These are phyloP conservation scores for Jaltomata sinuosa DNA, from an alignment of 257 asterid genomes.

Conservation along the genomic window DNA sequence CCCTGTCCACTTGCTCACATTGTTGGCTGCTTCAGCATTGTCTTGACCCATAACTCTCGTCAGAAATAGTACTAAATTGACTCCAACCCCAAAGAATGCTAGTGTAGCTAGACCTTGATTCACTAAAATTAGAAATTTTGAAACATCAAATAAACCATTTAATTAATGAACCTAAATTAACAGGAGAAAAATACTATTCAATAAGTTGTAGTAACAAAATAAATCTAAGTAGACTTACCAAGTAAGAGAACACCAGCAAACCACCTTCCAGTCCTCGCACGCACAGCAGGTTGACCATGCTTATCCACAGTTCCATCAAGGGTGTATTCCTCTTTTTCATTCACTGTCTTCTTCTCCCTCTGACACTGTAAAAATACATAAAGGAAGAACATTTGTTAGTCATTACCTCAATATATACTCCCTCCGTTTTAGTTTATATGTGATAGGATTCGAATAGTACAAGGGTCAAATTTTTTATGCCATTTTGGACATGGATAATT, in stretches of 20 bases:
- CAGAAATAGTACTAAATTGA: constrained; percentile 65
- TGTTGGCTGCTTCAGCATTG: constrained; percentile 92
- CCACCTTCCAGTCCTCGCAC: constrained; percentile 73
- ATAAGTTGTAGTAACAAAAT: background rate
- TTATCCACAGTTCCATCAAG: constrained; percentile 67
- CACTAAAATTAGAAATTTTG: constrained; percentile 19
- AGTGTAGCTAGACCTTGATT: constrained; percentile 93
- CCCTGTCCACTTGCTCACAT: constrained; percentile 93
- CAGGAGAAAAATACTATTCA: background rate
- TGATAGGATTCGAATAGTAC: background rate
- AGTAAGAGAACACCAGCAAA: constrained; percentile 64
- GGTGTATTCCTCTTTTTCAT: constrained; percentile 43
- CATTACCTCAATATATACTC: too few relatives aligned
- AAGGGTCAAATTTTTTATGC: background rate
- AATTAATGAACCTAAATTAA: background rate
- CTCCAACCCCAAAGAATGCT: constrained; percentile 93
- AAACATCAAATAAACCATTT: background rate
- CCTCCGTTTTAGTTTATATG: background rate
- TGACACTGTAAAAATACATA: background rate
- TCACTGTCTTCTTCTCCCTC: constrained; percentile 23
- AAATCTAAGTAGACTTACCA: constrained; percentile 25
- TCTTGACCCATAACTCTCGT: constrained; percentile 86
- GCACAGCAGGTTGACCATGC: constrained; percentile 61
- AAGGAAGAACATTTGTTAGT: background rate
- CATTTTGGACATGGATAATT: too few relatives aligned